Evolutionary conservation across 2,329 filamentous ascomycete genomes (phyloP), one percentile per base, ranked within the genome.

Genomic region (Raffaelea albimanens): DNA sequence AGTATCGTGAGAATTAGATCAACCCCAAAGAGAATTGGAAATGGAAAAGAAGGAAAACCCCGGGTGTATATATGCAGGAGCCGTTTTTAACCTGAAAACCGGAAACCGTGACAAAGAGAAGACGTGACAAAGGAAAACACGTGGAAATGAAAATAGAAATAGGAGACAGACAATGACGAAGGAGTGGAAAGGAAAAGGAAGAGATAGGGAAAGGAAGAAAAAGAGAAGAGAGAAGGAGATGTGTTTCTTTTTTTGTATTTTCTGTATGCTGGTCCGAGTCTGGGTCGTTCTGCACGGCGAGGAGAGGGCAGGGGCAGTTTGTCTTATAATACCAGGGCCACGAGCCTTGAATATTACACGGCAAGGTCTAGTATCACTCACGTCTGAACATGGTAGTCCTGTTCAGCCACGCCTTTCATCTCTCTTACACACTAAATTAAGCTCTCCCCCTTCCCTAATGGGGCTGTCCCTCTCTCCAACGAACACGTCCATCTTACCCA

Each of bases 41-140:
- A 21, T 46, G 46, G 50, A 42, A 47, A 38, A 47, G 53, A 23
- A 47, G 13, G 47, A 47, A 21, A n/a, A 25, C 31, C 4, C 14
- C 3, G 21, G 33, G 8, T 9, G 19, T 14, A 53, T 42, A 43
- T 50, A 40, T n/a, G 19, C 38, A 22, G 21, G 36, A 36, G 25
- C 25, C 25, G 7, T 29, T 29, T 29, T 29, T 29, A 13, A 29
- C 34, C 34, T 19, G 34, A 43, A 40, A 21, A 46, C 9, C 39
- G 7, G 40, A 22, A 31, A 29, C 18, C 38, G 18, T 40, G 31
- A 45, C 20, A 39, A 29, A 22, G 8, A 31, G 8, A 21, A 38
- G 16, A 31, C n/a, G 18, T 4, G 38, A 44, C 18, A 34, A 23
- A 19, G 13, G 36, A 48, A 48, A 25, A 42, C 13, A 19, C 14